Base-by-base conservation (phyloP, 176 grass and related monocot genomes). In the Musa acuminata region DNA sequence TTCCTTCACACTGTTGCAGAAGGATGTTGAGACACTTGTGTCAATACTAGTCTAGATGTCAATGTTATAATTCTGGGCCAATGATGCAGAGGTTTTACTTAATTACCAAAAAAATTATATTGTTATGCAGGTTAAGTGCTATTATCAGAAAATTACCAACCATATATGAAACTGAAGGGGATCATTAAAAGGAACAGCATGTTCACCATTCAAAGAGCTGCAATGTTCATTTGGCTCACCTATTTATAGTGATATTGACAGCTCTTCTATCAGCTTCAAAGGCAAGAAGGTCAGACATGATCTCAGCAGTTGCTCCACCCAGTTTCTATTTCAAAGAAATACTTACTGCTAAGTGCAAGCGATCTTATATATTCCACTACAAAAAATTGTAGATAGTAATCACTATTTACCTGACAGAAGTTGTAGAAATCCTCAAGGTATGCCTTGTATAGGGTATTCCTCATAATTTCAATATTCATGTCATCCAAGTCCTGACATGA, bases 381-480 rank as follows among this genome's bases (percentile, higher is more conserved):
- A 16, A 48, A 49, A 49, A n/a, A 64, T 78, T 26, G 63, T 25
- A 20, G 43, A 13, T 51, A 80, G 51, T 51, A 1, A 75, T 68
- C 17, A 67, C 51, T 74, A 35, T 22, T 64, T 93, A 99, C 95
- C 88, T 84, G 23, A 35, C 88, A 99, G 72, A 99, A 99, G 64
- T 99, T 89, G 75, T 94, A 91, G 62, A 99, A 99, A 65, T 94
- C 95, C 78, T 99, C 90, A 64, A 99, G 95, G 82, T 99, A 99
- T 76, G 95, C 95, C 87, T 99, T 99, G 84, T 99, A 99, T 17
- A 99, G 84, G 24, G 95, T 99, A 80, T 99, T 99, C 88, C 95
- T 94, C 95, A 94, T 99, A 75, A 99, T 99, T 74, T 89, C 95
- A 62, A 99, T 94, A 87, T 99, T 99, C 90, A 94, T 99, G 84